Evolutionary conservation across 1,284 basidiomycete genomes (phyloP).

Genomic region (Leccinum cinnamomeum): DNA sequence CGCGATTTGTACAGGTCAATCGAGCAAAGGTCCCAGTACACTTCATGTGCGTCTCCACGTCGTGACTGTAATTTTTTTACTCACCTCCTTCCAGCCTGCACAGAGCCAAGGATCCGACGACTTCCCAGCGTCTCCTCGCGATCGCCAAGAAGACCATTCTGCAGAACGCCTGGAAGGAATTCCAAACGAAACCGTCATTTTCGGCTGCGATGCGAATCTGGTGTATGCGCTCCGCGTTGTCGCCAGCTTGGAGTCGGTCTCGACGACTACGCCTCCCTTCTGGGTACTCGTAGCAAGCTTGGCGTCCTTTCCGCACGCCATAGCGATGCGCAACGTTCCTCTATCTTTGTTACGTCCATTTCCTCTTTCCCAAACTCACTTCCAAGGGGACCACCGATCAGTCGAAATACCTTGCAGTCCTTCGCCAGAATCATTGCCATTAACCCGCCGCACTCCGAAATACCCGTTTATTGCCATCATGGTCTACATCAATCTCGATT

Average conservation of each 20-base stretch:
- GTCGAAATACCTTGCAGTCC: background rate
- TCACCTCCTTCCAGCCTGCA: background rate
- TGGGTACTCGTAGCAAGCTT: background rate
- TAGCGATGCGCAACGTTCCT: background rate
- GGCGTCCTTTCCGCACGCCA: background rate
- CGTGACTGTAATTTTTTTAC: background rate
- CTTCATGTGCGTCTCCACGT: constrained; percentile 4
- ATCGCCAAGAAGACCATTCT: background rate
- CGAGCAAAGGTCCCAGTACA: background rate
- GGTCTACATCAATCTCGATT: background rate
- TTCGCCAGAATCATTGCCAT: background rate
- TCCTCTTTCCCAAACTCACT: background rate
- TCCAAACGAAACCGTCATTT: background rate
- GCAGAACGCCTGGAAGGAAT: background rate
- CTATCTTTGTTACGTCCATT: background rate
- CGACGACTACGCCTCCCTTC: background rate
- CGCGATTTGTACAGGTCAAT: background rate
- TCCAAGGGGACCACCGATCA: background rate
- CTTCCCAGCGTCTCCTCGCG: background rate
- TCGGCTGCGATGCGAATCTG: background rate
- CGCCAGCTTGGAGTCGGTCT: background rate
- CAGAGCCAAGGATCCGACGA: background rate
- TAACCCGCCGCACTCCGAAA: background rate
- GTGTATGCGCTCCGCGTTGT: background rate
- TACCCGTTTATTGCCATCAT: background rate